Percentiles rank a stretch among this genome's conserved stretches.
phyloP scores from a whole-genome alignment of 768 basidiomycete genomes.

The Mycena amicta region DNA sequence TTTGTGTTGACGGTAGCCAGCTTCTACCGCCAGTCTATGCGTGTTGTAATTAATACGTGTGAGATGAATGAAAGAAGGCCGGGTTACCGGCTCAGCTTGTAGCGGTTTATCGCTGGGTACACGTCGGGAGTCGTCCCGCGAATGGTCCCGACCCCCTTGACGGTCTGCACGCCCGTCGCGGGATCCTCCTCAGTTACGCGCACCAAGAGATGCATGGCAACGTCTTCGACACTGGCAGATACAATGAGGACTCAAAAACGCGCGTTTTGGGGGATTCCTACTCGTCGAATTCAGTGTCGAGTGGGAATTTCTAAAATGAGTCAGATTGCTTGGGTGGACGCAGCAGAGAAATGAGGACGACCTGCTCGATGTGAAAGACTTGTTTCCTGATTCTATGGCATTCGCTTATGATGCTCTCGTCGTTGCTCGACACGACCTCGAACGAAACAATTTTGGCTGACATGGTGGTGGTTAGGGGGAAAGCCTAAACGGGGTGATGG shows the following conservation, averaged over 20 bases:
- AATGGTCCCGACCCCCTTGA: constrained; percentile 71
- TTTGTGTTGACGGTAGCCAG: constrained; percentile 60
- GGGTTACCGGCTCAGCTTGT: constrained; percentile 60
- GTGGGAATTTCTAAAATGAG: constrained; percentile 61
- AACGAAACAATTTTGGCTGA: neutral
- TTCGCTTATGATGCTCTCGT: constrained; percentile 55
- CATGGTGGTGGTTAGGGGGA: neutral
- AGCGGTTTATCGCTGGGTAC: constrained; percentile 44
- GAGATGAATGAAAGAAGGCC: neutral
- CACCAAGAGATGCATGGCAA: constrained; percentile 71
- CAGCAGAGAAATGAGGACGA: constrained; percentile 17
- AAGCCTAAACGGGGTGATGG: neutral
- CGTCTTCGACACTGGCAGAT: constrained; percentile 57
- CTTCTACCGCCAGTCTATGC: constrained; percentile 61
- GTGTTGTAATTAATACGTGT: neutral
- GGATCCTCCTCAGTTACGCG: constrained; percentile 44
- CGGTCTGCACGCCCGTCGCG: constrained; percentile 40
- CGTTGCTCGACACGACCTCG: constrained; percentile 26
- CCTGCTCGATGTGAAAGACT: constrained; percentile 28
- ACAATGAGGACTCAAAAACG: constrained; percentile 12
- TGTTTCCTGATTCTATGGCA: constrained; percentile 16
- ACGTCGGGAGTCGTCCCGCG: constrained; percentile 41
- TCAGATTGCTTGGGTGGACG: constrained; percentile 48
- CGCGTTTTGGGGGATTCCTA: constrained; percentile 34
- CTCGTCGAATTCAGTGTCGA: constrained; percentile 79